phyloP scores from a whole-genome alignment of 2,329 filamentous ascomycete species.

The Fusarium sp. region DNA sequence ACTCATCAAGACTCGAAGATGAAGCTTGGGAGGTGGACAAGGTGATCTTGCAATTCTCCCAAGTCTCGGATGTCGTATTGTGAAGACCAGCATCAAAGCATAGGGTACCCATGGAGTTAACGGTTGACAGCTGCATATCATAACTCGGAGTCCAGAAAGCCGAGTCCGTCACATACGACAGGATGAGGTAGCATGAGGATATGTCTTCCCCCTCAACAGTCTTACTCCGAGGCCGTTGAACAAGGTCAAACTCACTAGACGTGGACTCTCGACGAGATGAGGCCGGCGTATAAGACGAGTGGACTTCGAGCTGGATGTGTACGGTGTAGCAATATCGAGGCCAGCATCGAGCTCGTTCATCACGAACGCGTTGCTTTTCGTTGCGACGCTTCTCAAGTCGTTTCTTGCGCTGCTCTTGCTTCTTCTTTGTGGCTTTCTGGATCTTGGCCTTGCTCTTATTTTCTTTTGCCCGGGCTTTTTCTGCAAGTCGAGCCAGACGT shows the following conservation, averaged over 20 bases:
- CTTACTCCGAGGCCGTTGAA: conserved; percentile 53
- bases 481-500: conserved; percentile 45
- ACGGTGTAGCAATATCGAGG: conserved; percentile 61
- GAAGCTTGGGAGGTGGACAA: conserved; percentile 73
- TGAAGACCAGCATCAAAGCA: conserved; percentile 72
- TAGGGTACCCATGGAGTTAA: conserved; percentile 62
- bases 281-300: conserved; percentile 52
- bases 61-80: conserved; percentile 72
- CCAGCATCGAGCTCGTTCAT: conserved; percentile 61
- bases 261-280: conserved; percentile 63
- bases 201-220: conserved; percentile 32
- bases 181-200: conserved; percentile 57
- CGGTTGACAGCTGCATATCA: conserved; percentile 70
- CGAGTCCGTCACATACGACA: conserved; percentile 69
- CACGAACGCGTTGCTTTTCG: conserved; percentile 58
- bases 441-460: conserved; percentile 49
- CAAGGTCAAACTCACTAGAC: conserved; percentile 64
- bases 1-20: conserved; percentile 66
- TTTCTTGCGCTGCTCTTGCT: conserved; percentile 50
- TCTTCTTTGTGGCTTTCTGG: conserved; percentile 51
- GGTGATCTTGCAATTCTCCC: conserved; percentile 68
- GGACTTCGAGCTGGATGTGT: conserved; percentile 62
- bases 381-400: conserved; percentile 52
- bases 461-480: conserved; percentile 46
- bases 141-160: conserved; percentile 72